Evolutionary conservation across 805 yeast species (phyloP).

Genomic region (Saccharomycopsis sp.): DNA sequence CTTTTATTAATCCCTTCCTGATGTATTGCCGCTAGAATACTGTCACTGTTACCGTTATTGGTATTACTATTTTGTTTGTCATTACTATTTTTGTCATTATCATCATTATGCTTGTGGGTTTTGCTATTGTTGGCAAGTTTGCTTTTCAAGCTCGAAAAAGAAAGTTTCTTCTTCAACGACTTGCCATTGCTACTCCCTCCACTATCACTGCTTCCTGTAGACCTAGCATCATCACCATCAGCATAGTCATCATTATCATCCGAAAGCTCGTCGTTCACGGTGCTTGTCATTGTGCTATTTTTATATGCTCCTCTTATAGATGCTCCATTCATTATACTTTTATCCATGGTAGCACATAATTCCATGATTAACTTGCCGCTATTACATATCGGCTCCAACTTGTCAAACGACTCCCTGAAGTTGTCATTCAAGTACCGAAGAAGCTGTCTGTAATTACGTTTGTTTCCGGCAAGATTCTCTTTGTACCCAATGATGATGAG

Average conservation of each 20-base stretch:
- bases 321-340: not conserved
- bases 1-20: not conserved
- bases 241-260: conserved; percentile 6
- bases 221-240: conserved; percentile 13
- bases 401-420: not conserved
- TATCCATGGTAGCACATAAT: not conserved
- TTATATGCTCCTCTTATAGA: not conserved
- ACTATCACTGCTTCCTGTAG: not conserved
- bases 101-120: not conserved
- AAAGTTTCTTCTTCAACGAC: not conserved
- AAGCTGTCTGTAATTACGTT: conserved; percentile 6
- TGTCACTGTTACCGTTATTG: conserved; percentile 4
- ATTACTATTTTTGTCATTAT: not conserved
- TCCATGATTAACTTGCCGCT: conserved; percentile 13
- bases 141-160: not conserved
- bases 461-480: conserved; percentile 2
- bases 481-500: conserved; percentile 27
- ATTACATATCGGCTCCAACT: conserved; percentile 2
- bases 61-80: not conserved
- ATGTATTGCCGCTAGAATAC: conserved; percentile 3
- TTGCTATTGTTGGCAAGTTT: not conserved
- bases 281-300: not conserved
- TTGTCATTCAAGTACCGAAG: conserved; percentile 3
- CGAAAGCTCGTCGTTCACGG: conserved; percentile 9
- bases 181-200: not conserved